Evolutionary conservation across 306 rosid genomes (phyloP), one percentile per base, ranked within the genome.

Genomic region (Citrullus mucosospermus): DNA sequence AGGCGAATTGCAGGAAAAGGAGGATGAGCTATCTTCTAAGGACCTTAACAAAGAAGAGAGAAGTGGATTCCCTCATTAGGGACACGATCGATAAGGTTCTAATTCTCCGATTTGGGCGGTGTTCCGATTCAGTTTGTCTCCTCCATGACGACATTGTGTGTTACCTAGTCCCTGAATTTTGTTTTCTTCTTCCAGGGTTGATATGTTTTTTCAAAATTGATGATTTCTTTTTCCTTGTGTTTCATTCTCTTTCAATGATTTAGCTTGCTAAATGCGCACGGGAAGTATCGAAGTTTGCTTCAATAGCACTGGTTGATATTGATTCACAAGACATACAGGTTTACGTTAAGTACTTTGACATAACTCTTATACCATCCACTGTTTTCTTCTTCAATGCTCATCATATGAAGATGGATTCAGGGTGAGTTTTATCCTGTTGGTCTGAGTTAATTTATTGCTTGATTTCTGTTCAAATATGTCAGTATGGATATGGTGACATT

Each of bases 371-470:
- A 50, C 98, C 98, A 1, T 94, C 97, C 17, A 88, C 92, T 0
- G 73, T 94, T 58, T 94, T 92, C 86, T 92, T 94, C 89, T 94
- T 92, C 92, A 94, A 94, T 86, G 95, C 98, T 17, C 96, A 92
- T 84, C 98, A 94, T 83, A 92, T 92, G 96, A 94, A 92, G 89
- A 92, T 94, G 98, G 98, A 94, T 85, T 88, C 88, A 6, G 96
- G 97, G 96, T 92, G 83, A 76, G 69, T 15, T 28, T 72, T 72
- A 15, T 48, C 50, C 46, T 59, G 48, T 55, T 46, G 22, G 17
- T 60, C 60, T 60, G 17, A 7, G n/a, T 48, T 15, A 39, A 41
- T 56, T 56, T 36, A 10, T 65, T 34, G n/a, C 51, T 22, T 25
- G 15, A 18, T 8, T 78, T 63, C n/a, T 44, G 16, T 65, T 25